Base-by-base conservation (phyloP, 805 yeast species). In the Spathaspora passalidarum region DNA sequence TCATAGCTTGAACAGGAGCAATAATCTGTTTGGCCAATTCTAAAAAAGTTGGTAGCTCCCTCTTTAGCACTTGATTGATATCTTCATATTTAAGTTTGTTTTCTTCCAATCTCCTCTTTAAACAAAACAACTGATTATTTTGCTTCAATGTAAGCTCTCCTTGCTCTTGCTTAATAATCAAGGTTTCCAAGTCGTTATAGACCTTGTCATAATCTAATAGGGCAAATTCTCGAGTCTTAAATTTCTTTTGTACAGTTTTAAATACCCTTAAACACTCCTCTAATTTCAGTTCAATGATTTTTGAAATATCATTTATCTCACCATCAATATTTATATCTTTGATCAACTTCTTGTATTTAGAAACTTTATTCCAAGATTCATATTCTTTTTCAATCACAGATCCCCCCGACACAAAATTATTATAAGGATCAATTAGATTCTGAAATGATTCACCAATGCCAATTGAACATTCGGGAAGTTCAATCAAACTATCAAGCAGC, bases 31-130 rank as follows among this genome's bases (percentile, higher is more conserved):
- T 47, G 0, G 72, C 57, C 9, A 73, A 56, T 5, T 59, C 46
- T 45, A 73, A 64, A 40, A 78, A 73, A 2, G 49, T 41, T 0
- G 84, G 83, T 1, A 81, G 53, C 36, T 80, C 85, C 23, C 46
- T 47, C 46, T 77, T 76, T 49, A 81, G 61, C 2, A 51, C 42
- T 4, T 54, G 49, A 54, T 79, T 76, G 29, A 68, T 49, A 9
- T 48, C 40, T 2, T 72, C 70, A 52, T 72, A 78, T 41, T 50
- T 50, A 1, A 34, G 45, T 32, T 57, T 59, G 13, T 42, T 43
- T 1, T 45, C 60, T 3, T 54, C 61, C 19, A 64, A 32, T 55
- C 72, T 56, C 47, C 63, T 46, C 51, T 66, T 49, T 53, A 62
- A 44, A 42, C 49, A 45, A 40, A 48, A 51, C 19, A 61, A 44